Percentiles rank a stretch among this genome's conserved stretches.
These are phyloP conservation scores for Penicillium simplicissimum DNA, from an alignment of 495 filamentous ascomycete genomes.

Conservation along the genomic window DNA sequence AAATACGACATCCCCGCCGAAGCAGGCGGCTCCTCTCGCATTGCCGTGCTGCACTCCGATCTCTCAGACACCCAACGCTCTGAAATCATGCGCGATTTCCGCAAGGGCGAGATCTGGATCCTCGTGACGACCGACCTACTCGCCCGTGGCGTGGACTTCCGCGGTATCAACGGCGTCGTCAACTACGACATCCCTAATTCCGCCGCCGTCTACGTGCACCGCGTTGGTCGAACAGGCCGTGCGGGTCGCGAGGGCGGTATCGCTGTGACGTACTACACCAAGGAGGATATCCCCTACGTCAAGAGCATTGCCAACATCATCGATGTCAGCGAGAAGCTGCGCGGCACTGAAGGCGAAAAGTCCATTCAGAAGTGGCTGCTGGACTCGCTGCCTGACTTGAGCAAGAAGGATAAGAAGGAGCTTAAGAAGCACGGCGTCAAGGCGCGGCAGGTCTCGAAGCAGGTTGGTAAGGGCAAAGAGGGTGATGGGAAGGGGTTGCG, in stretches of 20 bases:
- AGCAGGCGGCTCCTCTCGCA: conserved; percentile 81
- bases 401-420: conserved; percentile 77
- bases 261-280: conserved; percentile 93
- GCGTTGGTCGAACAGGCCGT: conserved; percentile 86
- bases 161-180: conserved; percentile 85
- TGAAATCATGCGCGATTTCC: conserved; percentile 83
- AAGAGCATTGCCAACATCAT: conserved; percentile 94
- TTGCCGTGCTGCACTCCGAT: conserved; percentile 87
- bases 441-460: conserved; percentile 54
- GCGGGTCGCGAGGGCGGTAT: conserved; percentile 86
- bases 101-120: conserved; percentile 92
- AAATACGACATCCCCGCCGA: conserved; percentile 90
- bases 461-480: conserved; percentile 39
- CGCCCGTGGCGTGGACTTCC: conserved; percentile 88
- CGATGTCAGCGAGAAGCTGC: conserved; percentile 70
- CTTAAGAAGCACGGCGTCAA: conserved; percentile 83
- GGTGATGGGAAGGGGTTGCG: conserved; percentile 38
- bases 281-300: conserved; percentile 87
- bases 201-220: conserved; percentile 86
- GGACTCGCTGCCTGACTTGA: conserved; percentile 78
- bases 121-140: conserved; percentile 93
- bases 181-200: conserved; percentile 96
- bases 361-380: conserved; percentile 84
- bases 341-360: conserved; percentile 42
- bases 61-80: conserved; percentile 75